Base-by-base conservation (phyloP, 805 yeast species). In the Starmerella scarabaei region DNA sequence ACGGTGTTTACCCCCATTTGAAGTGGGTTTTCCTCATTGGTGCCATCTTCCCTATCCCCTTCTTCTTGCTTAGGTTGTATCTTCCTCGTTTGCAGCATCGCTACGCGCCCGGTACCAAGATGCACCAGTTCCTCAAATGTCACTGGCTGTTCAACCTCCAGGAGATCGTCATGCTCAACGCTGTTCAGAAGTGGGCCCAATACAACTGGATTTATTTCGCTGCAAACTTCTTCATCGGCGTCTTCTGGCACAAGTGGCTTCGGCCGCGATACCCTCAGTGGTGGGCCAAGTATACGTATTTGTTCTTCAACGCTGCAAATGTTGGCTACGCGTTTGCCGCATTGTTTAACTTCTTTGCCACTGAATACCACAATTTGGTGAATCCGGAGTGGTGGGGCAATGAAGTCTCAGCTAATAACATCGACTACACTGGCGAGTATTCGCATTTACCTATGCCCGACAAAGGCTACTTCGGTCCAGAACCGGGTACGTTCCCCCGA, bases 1-100 rank as follows among this genome's bases (percentile, higher is more conserved):
- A 66, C 41, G 72, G 71, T 0, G 52, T 76, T 5, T 77, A 77
- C 51, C 82, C 83, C 2, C 61, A 68, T 5, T 58, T 77, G 46
- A 69, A 71, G 53, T 77, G 72, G 69, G 69, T 78, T 45, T 78
- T 77, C 64, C 58, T 77, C 29, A 61, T 75, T 40, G 83, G 83
- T 12, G 57, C 56, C 0, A 34, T 65, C 54, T 47, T 41, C 34
- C 49, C 54, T 6, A 31, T 42, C 18, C 41, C 50, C 6, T 47
- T 53, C 29, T 44, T 49, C 40, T 30, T 41, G 3, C 35, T 20
- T 1, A 44, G 53, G 3, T 27, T 15, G 17, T 33, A 33, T 19
- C 11, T 34, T 5, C 58, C 68, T 17, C 34, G 15, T 14, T 8
- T 37, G 15, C 15, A 8, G 41, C 21, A 23, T 15, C 6, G 27